Percentiles rank a stretch among this genome's conserved stretches.
phyloP scores from a whole-genome alignment of 1,284 basidiomycete genomes.

The Thecaphora thlaspeos region DNA sequence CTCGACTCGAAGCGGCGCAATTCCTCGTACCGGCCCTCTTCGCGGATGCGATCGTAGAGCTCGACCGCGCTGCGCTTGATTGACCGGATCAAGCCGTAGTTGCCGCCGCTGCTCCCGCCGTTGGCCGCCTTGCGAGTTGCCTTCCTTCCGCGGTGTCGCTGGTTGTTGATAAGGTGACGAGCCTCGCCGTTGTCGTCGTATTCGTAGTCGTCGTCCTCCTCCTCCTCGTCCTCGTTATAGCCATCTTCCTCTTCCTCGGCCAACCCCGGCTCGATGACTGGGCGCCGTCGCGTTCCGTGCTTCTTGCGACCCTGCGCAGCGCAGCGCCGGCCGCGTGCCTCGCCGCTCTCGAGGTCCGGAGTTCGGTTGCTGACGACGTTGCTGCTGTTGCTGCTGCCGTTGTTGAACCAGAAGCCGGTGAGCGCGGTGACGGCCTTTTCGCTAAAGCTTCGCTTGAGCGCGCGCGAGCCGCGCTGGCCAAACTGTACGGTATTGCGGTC shows the following conservation, averaged over 20 bases:
- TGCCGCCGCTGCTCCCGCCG: neutral
- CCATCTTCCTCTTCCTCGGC: no score
- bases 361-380: neutral
- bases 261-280: no score
- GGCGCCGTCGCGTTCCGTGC: no score
- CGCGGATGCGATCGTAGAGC: conserved; percentile 34
- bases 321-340: no score
- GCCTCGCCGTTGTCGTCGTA: neutral
- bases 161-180: no score
- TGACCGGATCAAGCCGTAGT: conserved; percentile 24
- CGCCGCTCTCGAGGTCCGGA: conserved; percentile 18
- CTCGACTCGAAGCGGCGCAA: conserved; percentile 32
- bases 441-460: conserved; percentile 38
- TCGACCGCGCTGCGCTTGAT: conserved; percentile 14
- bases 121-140: no score
- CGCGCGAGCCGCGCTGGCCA: conserved; percentile 5
- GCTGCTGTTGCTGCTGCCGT: neutral
- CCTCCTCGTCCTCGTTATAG: conserved; percentile 12
- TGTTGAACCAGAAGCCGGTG: conserved; percentile 41
- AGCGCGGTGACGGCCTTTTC: conserved; percentile 36
- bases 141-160: no score
- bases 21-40: conserved; percentile 27
- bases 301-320: no score
- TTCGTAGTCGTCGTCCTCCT: conserved; percentile 1
- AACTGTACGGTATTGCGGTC: conserved; percentile 24